Evolutionary conservation across 345 rosid species (phyloP).

Genomic region (Kernera saxatilis): DNA sequence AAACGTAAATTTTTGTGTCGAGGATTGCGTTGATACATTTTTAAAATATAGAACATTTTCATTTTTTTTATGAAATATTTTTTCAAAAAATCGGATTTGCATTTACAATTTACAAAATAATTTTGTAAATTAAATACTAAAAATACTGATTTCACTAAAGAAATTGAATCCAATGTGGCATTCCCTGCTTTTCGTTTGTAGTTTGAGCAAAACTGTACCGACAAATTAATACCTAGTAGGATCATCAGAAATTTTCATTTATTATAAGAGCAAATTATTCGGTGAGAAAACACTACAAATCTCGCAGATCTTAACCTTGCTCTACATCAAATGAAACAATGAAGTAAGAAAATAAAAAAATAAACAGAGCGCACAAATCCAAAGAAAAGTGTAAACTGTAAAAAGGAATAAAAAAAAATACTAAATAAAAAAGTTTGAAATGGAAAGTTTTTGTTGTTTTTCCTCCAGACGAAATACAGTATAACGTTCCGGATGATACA

Average conservation of each 20-base stretch:
- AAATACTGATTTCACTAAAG: too few relatives aligned
- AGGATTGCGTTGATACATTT: too few relatives aligned
- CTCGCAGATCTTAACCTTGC: neutral
- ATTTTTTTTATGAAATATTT: too few relatives aligned
- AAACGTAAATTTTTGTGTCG: neutral
- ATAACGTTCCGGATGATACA: constrained; percentile 20
- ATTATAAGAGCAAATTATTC: neutral
- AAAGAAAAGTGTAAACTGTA: neutral
- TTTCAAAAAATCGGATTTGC: neutral
- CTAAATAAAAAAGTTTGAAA: constrained; percentile 9
- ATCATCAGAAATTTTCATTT: neutral
- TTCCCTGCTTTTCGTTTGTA: neutral
- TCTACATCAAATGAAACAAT: constrained; percentile 10
- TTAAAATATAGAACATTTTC: neutral
- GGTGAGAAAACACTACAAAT: neutral
- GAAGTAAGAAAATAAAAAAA: neutral
- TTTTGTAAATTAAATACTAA: too few relatives aligned
- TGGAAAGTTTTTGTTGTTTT: neutral
- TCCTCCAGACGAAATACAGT: constrained; percentile 6
- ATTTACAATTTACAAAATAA: neutral
- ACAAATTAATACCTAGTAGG: too few relatives aligned
- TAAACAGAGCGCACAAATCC: constrained; percentile 3
- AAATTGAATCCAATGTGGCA: neutral
- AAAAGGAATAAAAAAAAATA: neutral
- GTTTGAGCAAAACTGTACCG: neutral